Conservation (phyloP, 2,329 filamentous ascomycete species). For the Phoma sp. region DNA sequence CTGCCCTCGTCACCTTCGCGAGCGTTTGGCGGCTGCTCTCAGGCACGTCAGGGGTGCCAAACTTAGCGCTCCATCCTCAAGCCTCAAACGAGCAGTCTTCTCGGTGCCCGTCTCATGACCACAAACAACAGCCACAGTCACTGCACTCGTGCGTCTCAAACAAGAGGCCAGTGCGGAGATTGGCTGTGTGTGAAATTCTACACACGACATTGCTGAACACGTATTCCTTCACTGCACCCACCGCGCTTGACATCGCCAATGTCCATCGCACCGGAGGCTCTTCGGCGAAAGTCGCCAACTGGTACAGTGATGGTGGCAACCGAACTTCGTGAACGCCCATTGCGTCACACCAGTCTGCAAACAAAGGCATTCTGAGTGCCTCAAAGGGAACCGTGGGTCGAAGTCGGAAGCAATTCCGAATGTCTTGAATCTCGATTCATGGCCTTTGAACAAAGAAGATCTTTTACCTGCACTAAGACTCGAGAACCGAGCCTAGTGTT, state of each 20-base stretch:
- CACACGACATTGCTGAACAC: neutral
- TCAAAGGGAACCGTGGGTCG: neutral
- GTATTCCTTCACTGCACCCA: slow-evolving; percentile 2
- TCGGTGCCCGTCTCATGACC: slow-evolving; percentile 18
- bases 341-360: neutral
- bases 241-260: slow-evolving; percentile 5
- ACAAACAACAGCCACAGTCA: slow-evolving; percentile 5
- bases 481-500: slow-evolving; percentile 3
- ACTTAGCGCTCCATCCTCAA: slow-evolving; percentile 5
- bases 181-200: slow-evolving; percentile 3
- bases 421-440: slow-evolving; percentile 6
- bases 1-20: neutral
- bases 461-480: slow-evolving; percentile 4
- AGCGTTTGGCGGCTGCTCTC: neutral
- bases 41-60: slow-evolving; percentile 9
- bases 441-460: slow-evolving; percentile 6
- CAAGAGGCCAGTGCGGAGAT: slow-evolving; percentile 11
- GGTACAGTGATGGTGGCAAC: neutral
- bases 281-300: slow-evolving; percentile 1
- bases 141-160: slow-evolving; percentile 8
- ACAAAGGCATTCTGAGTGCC: neutral
- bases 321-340: neutral
- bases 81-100: slow-evolving; percentile 8
- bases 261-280: neutral
- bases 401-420: neutral